A percentile compares a stretch with the other conserved stretches of the same genome.
phyloP scores from a whole-genome alignment of 2,329 filamentous ascomycete species.

The Pseudocercospora fijiensis region DNA sequence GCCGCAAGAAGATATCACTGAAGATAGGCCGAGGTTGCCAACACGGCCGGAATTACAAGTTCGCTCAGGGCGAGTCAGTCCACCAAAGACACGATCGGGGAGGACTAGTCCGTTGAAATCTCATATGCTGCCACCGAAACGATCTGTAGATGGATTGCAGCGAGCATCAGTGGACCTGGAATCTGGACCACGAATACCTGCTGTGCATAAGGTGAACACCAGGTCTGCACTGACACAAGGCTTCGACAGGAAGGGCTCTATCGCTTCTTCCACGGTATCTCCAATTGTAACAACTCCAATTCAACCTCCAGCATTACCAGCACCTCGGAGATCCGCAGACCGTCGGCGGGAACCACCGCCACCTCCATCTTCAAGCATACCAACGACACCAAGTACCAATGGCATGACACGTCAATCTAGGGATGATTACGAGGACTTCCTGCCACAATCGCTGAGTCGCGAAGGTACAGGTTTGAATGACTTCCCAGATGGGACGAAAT shows the following conservation, averaged over 20 bases:
- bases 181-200: slow-evolving; percentile 30
- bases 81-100: slow-evolving; percentile 32
- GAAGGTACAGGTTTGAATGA: slow-evolving; percentile 41
- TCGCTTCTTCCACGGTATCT: slow-evolving; percentile 12
- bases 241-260: slow-evolving; percentile 24
- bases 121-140: slow-evolving; percentile 28
- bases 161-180: slow-evolving; percentile 23
- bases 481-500: slow-evolving; percentile 80
- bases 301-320: slow-evolving; percentile 36
- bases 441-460: slow-evolving; percentile 18
- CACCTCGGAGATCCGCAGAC: slow-evolving; percentile 37
- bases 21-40: slow-evolving; percentile 36
- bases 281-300: slow-evolving; percentile 15
- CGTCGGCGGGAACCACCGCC: slow-evolving; percentile 28
- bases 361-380: slow-evolving; percentile 14
- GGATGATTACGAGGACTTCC: slow-evolving; percentile 47
- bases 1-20: slow-evolving; percentile 27
- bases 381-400: slow-evolving; percentile 38
- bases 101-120: slow-evolving; percentile 33
- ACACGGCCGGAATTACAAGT: slow-evolving; percentile 36
- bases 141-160: slow-evolving; percentile 26
- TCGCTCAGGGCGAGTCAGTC: slow-evolving; percentile 33
- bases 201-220: slow-evolving; percentile 21
- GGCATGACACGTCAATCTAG: slow-evolving; percentile 32
- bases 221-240: slow-evolving; percentile 33